Evolutionary conservation across 495 filamentous ascomycete species (phyloP).

Genomic region (Daldinia vernicosa): DNA sequence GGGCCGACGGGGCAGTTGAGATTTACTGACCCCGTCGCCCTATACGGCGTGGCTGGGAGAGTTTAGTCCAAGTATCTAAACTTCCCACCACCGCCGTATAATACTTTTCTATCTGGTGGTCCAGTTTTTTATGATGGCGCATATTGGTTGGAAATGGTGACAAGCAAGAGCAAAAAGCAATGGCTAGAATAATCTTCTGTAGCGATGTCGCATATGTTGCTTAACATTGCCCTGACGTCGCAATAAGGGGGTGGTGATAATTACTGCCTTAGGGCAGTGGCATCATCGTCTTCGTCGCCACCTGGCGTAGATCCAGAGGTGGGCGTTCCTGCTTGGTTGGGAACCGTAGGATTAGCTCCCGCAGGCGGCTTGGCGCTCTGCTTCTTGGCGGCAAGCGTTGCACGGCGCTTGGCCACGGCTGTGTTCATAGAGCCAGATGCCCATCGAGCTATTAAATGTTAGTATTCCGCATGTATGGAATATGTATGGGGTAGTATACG

Average conservation of each 20-base stretch:
- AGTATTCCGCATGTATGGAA: not conserved
- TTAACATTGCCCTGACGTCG: not conserved
- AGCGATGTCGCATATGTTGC: not conserved
- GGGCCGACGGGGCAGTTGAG: not conserved
- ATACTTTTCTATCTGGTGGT: too few species aligned
- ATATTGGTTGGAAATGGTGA: too few species aligned
- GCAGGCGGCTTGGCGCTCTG: conserved; percentile 23
- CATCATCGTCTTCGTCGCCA: conserved; percentile 1
- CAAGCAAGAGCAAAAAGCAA: not conserved
- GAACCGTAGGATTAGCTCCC: conserved; percentile 2
- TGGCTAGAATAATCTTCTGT: not conserved
- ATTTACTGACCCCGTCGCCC: not conserved
- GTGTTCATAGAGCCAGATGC: conserved; percentile 58
- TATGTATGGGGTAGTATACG: not conserved
- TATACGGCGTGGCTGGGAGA: not conserved
- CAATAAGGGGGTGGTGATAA: not conserved
- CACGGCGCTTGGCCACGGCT: conserved; percentile 60
- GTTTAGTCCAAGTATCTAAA: not conserved
- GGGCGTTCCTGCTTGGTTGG: conserved; percentile 10
- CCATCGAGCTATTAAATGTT: conserved; percentile 54
- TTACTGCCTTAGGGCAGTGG: conserved; percentile 5
- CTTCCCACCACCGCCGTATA: not conserved
- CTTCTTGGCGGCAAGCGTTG: conserved; percentile 61
- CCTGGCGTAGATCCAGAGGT: not conserved
- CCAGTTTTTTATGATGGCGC: too few species aligned